These are phyloP conservation scores for Ceratocystis lukuohia DNA, from an alignment of 2,329 filamentous ascomycete genomes.

Conservation along the genomic window DNA sequence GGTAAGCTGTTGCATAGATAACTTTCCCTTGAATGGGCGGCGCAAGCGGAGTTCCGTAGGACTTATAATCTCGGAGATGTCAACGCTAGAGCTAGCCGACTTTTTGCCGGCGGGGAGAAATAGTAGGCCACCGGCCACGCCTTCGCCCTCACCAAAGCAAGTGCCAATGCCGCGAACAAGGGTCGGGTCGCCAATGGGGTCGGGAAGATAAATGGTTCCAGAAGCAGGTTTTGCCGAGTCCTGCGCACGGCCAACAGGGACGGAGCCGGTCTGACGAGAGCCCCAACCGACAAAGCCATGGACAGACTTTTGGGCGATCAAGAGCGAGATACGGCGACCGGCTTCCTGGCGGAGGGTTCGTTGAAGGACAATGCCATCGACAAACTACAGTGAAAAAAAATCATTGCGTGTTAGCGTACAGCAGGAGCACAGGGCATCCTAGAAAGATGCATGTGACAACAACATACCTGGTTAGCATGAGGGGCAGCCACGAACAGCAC, in stretches of 20 bases:
- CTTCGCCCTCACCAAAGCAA: conserved; percentile 60
- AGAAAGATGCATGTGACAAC: background rate
- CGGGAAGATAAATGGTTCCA: conserved; percentile 77
- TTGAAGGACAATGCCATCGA: conserved; percentile 89
- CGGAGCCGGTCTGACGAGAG: conserved; percentile 71
- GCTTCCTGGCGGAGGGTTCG: conserved; percentile 77
- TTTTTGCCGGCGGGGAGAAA: conserved; percentile 78
- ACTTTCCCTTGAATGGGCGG: conserved; percentile 67
- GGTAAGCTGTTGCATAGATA: conserved; percentile 68
- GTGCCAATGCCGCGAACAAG: conserved; percentile 67
- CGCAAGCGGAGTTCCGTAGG: conserved; percentile 75
- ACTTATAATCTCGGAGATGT: conserved; percentile 68
- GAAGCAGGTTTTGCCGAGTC: conserved; percentile 69
- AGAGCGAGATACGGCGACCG: conserved; percentile 74
- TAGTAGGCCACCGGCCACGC: conserved; percentile 66
- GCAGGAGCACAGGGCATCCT: background rate
- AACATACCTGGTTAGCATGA: conserved; percentile 78
- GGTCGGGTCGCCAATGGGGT: conserved; percentile 72
- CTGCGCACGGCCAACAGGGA: conserved; percentile 86
- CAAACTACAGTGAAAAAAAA: conserved; percentile 50
- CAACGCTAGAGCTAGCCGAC: conserved; percentile 59
- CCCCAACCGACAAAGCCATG: conserved; percentile 82
- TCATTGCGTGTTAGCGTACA: background rate
- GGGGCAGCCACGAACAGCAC: conserved; percentile 93
- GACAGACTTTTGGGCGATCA: conserved; percentile 93